These are phyloP conservation scores for Darksidea phi DNA, from an alignment of 495 filamentous ascomycete genomes.

Conservation along the genomic window DNA sequence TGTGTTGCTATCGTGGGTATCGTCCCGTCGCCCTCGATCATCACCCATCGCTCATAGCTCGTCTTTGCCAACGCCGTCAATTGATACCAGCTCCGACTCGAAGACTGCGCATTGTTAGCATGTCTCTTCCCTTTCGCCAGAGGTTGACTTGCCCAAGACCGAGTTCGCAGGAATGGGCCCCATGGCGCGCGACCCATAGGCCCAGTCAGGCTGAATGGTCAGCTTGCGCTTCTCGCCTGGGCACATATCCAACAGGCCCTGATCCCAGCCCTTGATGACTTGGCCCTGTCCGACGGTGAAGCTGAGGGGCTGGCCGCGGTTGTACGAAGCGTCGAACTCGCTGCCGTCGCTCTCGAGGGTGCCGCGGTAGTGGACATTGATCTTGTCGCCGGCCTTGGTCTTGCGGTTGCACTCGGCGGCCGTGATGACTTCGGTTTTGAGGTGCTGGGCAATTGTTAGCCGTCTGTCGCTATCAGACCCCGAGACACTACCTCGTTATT, in stretches of 20 bases:
- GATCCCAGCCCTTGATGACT: slow-evolving; percentile 51
- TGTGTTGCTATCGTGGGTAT: too few relatives aligned
- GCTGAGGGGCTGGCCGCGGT: slow-evolving; percentile 45
- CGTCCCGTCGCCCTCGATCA: too few relatives aligned
- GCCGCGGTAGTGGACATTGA: slow-evolving; percentile 50
- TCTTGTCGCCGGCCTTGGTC: slow-evolving; percentile 43
- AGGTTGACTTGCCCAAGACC: slow-evolving; percentile 35
- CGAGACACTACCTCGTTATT: slow-evolving; percentile 3
- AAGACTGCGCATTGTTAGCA: slow-evolving; percentile 38
- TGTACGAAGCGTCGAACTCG: slow-evolving; percentile 49
- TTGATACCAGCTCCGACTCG: slow-evolving; percentile 46
- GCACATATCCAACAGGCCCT: slow-evolving; percentile 48
- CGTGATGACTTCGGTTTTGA: slow-evolving; percentile 44
- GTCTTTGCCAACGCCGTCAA: slow-evolving; percentile 42
- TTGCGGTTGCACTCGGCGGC: slow-evolving; percentile 44
- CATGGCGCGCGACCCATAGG: slow-evolving; percentile 43
- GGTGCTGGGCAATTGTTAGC: slow-evolving; percentile 23
- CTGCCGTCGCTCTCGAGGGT: slow-evolving; percentile 45
- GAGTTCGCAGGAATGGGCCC: slow-evolving; percentile 45
- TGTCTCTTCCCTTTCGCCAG: background rate
- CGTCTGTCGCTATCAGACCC: background rate
- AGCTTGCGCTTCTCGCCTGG: slow-evolving; percentile 47
- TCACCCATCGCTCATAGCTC: slow-evolving; percentile 26
- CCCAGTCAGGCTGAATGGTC: slow-evolving; percentile 47
- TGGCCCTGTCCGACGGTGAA: slow-evolving; percentile 48